Percentiles rank a stretch among this genome's conserved stretches.
phyloP scores from a whole-genome alignment of 495 filamentous ascomycete genomes.

The Neurospora hispaniola region DNA sequence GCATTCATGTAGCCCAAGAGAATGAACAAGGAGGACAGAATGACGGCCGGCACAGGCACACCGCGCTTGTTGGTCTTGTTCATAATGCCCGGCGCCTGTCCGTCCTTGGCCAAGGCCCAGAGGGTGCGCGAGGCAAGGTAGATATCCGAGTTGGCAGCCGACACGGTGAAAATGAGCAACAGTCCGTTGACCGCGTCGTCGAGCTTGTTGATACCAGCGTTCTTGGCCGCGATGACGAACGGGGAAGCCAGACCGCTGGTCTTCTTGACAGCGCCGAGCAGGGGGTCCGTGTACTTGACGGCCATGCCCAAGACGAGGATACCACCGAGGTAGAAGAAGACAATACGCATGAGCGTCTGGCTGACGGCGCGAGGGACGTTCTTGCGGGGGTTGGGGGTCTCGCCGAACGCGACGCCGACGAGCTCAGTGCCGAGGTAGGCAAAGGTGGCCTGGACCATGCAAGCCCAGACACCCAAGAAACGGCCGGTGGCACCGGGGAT shows the following conservation, averaged over 20 bases:
- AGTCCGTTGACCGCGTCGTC: slow-evolving; percentile 68
- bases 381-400: slow-evolving; percentile 69
- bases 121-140: slow-evolving; percentile 80
- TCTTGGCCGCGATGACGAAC: slow-evolving; percentile 52
- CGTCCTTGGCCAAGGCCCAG: slow-evolving; percentile 66
- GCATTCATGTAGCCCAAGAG: slow-evolving; percentile 75
- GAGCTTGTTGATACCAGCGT: slow-evolving; percentile 54
- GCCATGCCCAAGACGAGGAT: slow-evolving; percentile 64
- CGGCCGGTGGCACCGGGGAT: slow-evolving; percentile 38
- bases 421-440: slow-evolving; percentile 80
- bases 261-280: slow-evolving; percentile 43
- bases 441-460: slow-evolving; percentile 69
- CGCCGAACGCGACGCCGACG: slow-evolving; percentile 68
- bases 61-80: slow-evolving; percentile 60
- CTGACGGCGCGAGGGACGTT: slow-evolving; percentile 62
- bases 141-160: slow-evolving; percentile 64
- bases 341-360: slow-evolving; percentile 63
- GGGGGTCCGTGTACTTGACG: slow-evolving; percentile 47
- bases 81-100: slow-evolving; percentile 65
- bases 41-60: slow-evolving; percentile 63
- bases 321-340: slow-evolving; percentile 63
- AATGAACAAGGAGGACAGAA: slow-evolving; percentile 47
- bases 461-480: slow-evolving; percentile 71
- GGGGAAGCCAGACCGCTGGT: slow-evolving; percentile 49
- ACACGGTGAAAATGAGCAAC: slow-evolving; percentile 72